Evolutionary conservation across 1,284 basidiomycete genomes (phyloP).

Genomic region (Moniliophthora roreri): DNA sequence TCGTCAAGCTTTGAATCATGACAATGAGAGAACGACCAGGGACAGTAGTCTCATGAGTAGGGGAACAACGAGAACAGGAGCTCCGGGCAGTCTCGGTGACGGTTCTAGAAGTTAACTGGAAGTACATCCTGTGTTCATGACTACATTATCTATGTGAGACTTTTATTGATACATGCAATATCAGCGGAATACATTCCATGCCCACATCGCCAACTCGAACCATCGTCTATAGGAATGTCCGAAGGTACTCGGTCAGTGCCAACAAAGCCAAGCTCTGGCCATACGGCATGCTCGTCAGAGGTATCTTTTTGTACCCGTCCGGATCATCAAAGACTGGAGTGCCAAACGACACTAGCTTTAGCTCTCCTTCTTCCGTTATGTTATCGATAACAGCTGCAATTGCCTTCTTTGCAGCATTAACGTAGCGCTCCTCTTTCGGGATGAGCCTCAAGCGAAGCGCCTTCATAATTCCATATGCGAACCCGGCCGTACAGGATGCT

Average conservation of each 20-base stretch:
- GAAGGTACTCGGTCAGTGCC: constrained; percentile 46
- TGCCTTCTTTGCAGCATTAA: constrained; percentile 44
- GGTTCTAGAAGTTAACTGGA: too few relatives aligned
- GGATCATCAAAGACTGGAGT: constrained; percentile 57
- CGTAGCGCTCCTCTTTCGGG: constrained; percentile 44
- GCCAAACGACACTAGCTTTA: constrained; percentile 57
- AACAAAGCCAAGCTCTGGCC: constrained; percentile 59
- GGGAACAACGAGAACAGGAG: not conserved
- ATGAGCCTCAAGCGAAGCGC: constrained; percentile 49
- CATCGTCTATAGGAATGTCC: constrained; percentile 35
- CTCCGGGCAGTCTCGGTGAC: not conserved
- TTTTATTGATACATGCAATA: not conserved
- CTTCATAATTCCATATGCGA: constrained; percentile 61
- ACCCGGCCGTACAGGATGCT: constrained; percentile 60
- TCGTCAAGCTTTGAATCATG: too few relatives aligned
- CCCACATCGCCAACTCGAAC: not conserved
- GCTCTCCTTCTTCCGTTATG: constrained; percentile 52
- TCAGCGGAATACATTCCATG: not conserved
- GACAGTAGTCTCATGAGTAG: constrained; percentile 16
- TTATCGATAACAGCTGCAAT: constrained; percentile 53
- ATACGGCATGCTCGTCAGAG: constrained; percentile 65
- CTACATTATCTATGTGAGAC: too few relatives aligned
- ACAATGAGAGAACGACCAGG: constrained; percentile 15
- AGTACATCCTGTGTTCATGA: too few relatives aligned
- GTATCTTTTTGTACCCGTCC: constrained; percentile 56